These are phyloP conservation scores for Fusarium citri DNA, from an alignment of 2,329 filamentous ascomycete genomes.

Conservation along the genomic window DNA sequence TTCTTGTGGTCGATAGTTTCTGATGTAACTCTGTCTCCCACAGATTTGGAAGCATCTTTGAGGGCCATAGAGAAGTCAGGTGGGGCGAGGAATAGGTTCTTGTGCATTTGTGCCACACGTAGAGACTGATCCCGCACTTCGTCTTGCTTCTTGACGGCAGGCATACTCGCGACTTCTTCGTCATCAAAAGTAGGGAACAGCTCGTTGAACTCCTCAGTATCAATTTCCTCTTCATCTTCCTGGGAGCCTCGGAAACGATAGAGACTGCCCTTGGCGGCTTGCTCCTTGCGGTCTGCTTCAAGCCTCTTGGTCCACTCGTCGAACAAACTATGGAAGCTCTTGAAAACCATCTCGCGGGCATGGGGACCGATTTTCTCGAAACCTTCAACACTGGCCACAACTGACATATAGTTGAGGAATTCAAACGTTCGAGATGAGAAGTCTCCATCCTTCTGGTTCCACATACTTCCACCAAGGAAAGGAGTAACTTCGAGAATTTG, in stretches of 20 bases:
- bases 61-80: conserved; percentile 57
- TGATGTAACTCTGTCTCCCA: conserved; percentile 54
- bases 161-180: conserved; percentile 55
- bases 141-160: conserved; percentile 50
- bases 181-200: conserved; percentile 84
- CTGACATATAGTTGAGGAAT: conserved; percentile 54
- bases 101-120: conserved; percentile 71
- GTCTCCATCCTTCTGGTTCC: conserved; percentile 40
- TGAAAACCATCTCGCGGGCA: conserved; percentile 68
- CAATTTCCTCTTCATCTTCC: conserved; percentile 79
- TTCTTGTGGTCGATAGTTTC: conserved; percentile 47
- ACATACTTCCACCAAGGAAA: conserved; percentile 64
- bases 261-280: conserved; percentile 78
- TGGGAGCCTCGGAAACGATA: conserved; percentile 85
- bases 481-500: conserved; percentile 62
- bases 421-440: conserved; percentile 53
- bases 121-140: conserved; percentile 68
- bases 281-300: conserved; percentile 78
- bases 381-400: conserved; percentile 61
- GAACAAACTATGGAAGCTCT: conserved; percentile 79
- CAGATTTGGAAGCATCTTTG: conserved; percentile 56
- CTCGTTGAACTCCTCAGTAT: conserved; percentile 79
- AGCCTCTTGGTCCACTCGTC: conserved; percentile 83
- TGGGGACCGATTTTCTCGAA: conserved; percentile 53
- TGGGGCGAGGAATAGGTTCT: conserved; percentile 61